A percentile compares a stretch with the other conserved stretches of the same genome.
These are phyloP conservation scores for Hypoxylon fuscum DNA, from an alignment of 495 filamentous ascomycete genomes.

Conservation along the genomic window DNA sequence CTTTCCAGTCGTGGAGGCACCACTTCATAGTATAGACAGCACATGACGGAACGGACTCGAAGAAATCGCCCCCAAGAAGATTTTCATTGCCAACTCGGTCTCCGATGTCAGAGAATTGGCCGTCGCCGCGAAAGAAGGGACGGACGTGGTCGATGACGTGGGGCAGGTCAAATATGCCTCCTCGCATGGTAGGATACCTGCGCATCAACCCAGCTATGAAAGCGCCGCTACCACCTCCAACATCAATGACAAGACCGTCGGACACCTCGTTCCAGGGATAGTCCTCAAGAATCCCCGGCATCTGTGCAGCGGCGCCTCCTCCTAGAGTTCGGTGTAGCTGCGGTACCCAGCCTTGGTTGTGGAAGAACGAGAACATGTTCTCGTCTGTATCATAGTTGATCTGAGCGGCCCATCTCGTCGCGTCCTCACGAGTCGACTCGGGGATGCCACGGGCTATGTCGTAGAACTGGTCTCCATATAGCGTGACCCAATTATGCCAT, in stretches of 20 bases:
- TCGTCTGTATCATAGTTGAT: constrained; percentile 46
- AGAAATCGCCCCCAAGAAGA: constrained; percentile 41
- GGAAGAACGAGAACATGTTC: constrained; percentile 48
- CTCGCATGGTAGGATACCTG: constrained; percentile 7
- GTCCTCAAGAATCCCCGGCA: constrained; percentile 46
- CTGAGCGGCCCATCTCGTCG: constrained; percentile 46
- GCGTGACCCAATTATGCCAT: constrained; percentile 46
- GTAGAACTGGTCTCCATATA: constrained; percentile 50
- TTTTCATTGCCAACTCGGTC: constrained; percentile 1
- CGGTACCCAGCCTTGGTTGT: constrained; percentile 37
- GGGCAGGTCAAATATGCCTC: constrained; percentile 26
- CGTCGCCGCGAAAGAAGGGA: neutral
- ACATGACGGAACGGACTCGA: constrained; percentile 31
- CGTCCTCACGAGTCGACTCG: constrained; percentile 20
- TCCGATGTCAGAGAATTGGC: constrained; percentile 9
- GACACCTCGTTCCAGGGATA: constrained; percentile 44
- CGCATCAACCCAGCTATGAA: constrained; percentile 31
- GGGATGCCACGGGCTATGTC: constrained; percentile 47
- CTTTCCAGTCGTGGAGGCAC: constrained; percentile 47
- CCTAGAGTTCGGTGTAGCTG: constrained; percentile 44
- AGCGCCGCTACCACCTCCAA: constrained; percentile 27
- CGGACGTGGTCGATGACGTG: neutral
- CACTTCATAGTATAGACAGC: constrained; percentile 44
- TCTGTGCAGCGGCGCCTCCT: constrained; percentile 43
- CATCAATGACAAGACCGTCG: neutral